phyloP scores from a whole-genome alignment of 164 flowering plant species.

The Litsea cubeba region DNA sequence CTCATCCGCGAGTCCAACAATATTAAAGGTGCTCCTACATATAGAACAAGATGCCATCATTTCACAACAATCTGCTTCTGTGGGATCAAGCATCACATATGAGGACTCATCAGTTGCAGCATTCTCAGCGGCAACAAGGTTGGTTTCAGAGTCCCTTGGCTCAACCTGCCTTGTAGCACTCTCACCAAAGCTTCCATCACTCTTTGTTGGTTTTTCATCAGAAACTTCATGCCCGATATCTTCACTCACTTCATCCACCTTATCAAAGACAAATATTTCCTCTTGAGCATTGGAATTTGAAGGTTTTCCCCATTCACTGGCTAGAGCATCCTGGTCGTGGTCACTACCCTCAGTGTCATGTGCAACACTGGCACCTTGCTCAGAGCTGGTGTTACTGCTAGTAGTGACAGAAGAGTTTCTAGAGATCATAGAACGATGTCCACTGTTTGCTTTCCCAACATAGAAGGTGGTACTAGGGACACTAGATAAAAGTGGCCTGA shows the following conservation, averaged over 20 bases:
- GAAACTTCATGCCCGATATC: constrained; percentile 21
- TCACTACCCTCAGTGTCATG: constrained; percentile 70
- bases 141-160: constrained; percentile 24
- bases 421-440: constrained; percentile 52
- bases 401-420: constrained; percentile 78
- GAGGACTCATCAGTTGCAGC: constrained; percentile 20
- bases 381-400: constrained; percentile 87
- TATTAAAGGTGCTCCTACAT: constrained; percentile 45
- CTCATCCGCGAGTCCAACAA: constrained; percentile 25
- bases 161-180: constrained; percentile 21
- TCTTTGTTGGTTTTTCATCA: constrained; percentile 20
- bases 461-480: constrained; percentile 82
- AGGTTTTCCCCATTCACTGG: constrained; percentile 33
- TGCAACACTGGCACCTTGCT: constrained; percentile 53
- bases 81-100: constrained; percentile 19
- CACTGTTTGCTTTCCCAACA: constrained; percentile 57
- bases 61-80: constrained; percentile 19
- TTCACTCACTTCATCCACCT: constrained; percentile 39
- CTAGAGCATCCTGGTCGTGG: constrained; percentile 50
- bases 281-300: constrained; percentile 39
- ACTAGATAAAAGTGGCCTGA: constrained; percentile 94
- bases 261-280: constrained; percentile 61
- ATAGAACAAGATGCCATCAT: constrained; percentile 36
- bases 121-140: constrained; percentile 17
- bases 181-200: constrained; percentile 21